Percentiles rank a stretch among this genome's conserved stretches.
Evolutionary conservation across 306 rosid species (phyloP).

Genomic region (Mimosa bimucronata): DNA sequence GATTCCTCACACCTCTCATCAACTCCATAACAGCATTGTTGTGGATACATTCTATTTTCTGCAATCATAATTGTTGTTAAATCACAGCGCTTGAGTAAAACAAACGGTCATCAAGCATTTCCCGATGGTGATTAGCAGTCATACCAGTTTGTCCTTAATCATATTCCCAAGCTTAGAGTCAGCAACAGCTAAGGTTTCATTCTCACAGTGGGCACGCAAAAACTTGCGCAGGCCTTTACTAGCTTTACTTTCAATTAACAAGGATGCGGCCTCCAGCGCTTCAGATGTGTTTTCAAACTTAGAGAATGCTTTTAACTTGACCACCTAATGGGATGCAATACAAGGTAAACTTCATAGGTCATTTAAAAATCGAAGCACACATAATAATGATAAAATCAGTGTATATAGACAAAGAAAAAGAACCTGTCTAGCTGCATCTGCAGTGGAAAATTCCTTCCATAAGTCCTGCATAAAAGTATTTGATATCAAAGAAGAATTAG

Average conservation of each 20-base stretch:
- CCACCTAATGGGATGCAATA: slow-evolving; percentile 52
- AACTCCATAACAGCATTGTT: slow-evolving; percentile 85
- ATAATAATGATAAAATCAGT: background rate
- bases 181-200: slow-evolving; percentile 80
- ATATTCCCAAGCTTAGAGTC: slow-evolving; percentile 89
- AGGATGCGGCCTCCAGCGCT: slow-evolving; percentile 80
- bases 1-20: slow-evolving; percentile 88
- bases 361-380: background rate
- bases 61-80: slow-evolving; percentile 31
- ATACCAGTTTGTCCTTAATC: slow-evolving; percentile 88
- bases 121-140: background rate
- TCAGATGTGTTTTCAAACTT: slow-evolving; percentile 88
- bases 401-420: background rate
- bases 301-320: slow-evolving; percentile 85
- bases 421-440: slow-evolving; percentile 87
- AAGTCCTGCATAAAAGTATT: slow-evolving; percentile 59
- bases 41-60: slow-evolving; percentile 91
- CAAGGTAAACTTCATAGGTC: slow-evolving; percentile 10
- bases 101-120: background rate
- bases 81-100: background rate
- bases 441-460: slow-evolving; percentile 58
- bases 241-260: slow-evolving; percentile 81
- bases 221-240: slow-evolving; percentile 92
- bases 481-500: background rate
- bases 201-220: slow-evolving; percentile 73